A percentile compares a stretch with the other conserved stretches of the same genome.
phyloP scores from a whole-genome alignment of 2,329 filamentous ascomycete species.

The Pseudopithomyces maydicus region DNA sequence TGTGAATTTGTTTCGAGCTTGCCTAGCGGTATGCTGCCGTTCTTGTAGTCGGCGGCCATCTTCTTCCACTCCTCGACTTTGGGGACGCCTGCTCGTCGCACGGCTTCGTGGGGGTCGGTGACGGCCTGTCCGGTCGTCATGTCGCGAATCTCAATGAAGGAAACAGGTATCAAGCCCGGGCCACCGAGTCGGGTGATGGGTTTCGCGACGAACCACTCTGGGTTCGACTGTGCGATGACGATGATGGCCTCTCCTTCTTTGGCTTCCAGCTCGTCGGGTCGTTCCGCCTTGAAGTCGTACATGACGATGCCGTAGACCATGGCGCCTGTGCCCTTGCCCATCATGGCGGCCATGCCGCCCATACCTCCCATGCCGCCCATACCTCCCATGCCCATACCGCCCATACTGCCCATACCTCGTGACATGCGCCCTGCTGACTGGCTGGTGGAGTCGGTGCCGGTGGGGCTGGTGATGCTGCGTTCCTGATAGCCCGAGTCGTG shows the following conservation, averaged over 20 bases:
- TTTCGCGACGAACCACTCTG: slow-evolving; percentile 99
- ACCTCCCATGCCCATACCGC: slow-evolving; percentile 59
- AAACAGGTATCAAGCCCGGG: slow-evolving; percentile 92
- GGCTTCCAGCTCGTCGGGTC: slow-evolving; percentile 94
- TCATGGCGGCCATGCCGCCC: slow-evolving; percentile 15
- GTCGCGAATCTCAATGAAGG: slow-evolving; percentile 94
- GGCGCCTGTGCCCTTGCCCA: slow-evolving; percentile 61
- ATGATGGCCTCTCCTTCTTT: slow-evolving; percentile 97
- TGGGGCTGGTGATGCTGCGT: slow-evolving; percentile 38
- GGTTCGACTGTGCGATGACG: slow-evolving; percentile 96
- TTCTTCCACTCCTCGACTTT: slow-evolving; percentile 99
- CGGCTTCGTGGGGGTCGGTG: slow-evolving; percentile 79
- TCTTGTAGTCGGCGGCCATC: slow-evolving; percentile 99
- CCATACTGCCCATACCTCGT: slow-evolving; percentile 50
- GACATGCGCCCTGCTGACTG: slow-evolving; percentile 41
- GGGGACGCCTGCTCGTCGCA: slow-evolving; percentile 86
- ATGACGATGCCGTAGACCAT: slow-evolving; percentile 98
- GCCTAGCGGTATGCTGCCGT: slow-evolving; percentile 94
- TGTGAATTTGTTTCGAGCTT: slow-evolving; percentile 70
- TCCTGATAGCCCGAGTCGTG: slow-evolving; percentile 93
- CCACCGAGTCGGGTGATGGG: slow-evolving; percentile 97
- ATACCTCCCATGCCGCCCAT: slow-evolving; percentile 11
- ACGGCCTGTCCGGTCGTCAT: slow-evolving; percentile 88
- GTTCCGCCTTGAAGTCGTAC: slow-evolving; percentile 94
- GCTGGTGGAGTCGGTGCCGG: slow-evolving; percentile 37